Evolutionary conservation across 495 filamentous ascomycete species (phyloP).

Genomic region (Neurospora sp.): DNA sequence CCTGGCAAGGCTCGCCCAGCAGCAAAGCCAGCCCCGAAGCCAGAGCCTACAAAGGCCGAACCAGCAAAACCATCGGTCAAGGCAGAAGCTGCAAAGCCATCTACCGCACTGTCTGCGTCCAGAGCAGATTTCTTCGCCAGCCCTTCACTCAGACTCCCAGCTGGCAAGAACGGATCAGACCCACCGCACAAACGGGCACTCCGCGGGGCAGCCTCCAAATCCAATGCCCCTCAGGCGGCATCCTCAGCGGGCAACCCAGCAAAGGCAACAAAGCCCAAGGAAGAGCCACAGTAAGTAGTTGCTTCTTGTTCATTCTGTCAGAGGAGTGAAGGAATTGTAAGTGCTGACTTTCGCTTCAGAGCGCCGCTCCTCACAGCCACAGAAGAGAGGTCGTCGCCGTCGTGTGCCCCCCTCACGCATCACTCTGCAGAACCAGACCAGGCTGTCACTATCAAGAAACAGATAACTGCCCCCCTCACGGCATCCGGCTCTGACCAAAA

Average conservation of each 20-base stretch:
- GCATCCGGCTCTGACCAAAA: not conserved
- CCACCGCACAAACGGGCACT: not conserved
- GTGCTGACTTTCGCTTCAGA: not conserved
- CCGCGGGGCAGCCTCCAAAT: not conserved
- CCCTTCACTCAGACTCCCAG: not conserved
- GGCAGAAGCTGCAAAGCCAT: conserved; percentile 5
- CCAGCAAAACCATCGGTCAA: not conserved
- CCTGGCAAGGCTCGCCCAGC: conserved; percentile 26
- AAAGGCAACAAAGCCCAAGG: conserved; percentile 13
- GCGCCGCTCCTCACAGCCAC: not conserved
- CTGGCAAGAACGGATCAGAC: not conserved
- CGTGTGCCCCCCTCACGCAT: not conserved
- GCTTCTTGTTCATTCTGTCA: not conserved
- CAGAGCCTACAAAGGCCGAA: conserved; percentile 12
- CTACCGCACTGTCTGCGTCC: conserved; percentile 3
- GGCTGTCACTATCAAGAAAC: no score
- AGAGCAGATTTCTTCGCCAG: not conserved
- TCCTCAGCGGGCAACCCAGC: conserved; percentile 1
- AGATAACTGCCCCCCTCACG: not conserved
- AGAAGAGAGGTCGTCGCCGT: not conserved
- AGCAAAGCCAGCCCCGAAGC: not conserved
- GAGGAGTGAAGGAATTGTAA: not conserved
- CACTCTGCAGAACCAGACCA: no score
- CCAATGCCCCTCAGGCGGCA: not conserved
- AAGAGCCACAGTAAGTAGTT: conserved; percentile 12